These are phyloP conservation scores for Scytalidium lignicola DNA, from an alignment of 2,329 filamentous ascomycete genomes.

Conservation along the genomic window DNA sequence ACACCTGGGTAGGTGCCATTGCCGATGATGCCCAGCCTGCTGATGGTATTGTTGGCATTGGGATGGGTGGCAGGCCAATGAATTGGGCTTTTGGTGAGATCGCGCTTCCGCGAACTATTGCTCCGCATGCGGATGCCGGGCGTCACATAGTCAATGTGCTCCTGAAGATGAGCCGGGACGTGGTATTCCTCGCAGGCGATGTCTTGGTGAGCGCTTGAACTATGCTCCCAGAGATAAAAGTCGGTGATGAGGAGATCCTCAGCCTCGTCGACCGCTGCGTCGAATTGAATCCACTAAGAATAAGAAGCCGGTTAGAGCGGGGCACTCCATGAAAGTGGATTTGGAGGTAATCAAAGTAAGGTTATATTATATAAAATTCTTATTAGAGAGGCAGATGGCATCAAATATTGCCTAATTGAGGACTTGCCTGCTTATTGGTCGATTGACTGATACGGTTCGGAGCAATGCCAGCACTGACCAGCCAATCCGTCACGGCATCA, in stretches of 20 bases:
- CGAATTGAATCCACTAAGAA: neutral
- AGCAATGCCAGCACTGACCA: conserved; percentile 46
- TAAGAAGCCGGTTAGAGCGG: neutral
- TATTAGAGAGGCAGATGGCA: too few species aligned
- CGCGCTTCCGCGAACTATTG: neutral
- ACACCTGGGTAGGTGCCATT: neutral
- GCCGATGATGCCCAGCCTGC: neutral
- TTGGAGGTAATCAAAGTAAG: too few species aligned
- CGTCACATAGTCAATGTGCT: conserved; percentile 26
- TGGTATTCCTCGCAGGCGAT: conserved; percentile 12
- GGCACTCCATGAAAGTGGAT: too few species aligned
- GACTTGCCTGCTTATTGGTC: conserved; percentile 12
- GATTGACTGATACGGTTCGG: conserved; percentile 43
- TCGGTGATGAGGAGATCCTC: neutral
- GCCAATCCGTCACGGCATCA: conserved; percentile 47
- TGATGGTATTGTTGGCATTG: neutral
- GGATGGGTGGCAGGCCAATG: neutral
- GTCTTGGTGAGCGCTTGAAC: neutral
- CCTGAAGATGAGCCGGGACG: conserved; percentile 20
- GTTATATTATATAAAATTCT: too few species aligned
- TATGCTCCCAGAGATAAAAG: neutral
- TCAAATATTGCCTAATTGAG: neutral
- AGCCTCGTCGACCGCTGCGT: neutral
- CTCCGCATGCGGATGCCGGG: conserved; percentile 15
- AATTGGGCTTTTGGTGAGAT: neutral